phyloP scores from a whole-genome alignment of 2,329 filamentous ascomycete species.

The Cladophialophora bantiana region DNA sequence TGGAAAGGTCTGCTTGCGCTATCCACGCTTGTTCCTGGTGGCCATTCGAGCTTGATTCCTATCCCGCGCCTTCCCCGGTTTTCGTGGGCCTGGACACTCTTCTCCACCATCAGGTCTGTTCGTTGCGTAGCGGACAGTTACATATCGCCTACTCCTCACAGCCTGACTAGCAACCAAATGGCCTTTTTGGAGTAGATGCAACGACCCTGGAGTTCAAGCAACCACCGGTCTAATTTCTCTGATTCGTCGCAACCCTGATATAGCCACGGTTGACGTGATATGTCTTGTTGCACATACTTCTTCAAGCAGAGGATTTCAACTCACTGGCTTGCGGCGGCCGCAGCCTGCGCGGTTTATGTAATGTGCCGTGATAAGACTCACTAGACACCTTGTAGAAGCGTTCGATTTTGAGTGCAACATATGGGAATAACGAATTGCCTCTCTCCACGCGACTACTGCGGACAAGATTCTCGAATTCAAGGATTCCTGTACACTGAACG shows the following conservation, averaged over 20 bases:
- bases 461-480: background rate
- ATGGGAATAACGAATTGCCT: background rate
- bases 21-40: slow-evolving; percentile 65
- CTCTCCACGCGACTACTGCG: background rate
- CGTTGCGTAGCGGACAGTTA: background rate
- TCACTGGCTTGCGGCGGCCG: background rate
- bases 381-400: background rate
- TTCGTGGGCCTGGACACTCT: background rate
- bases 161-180: background rate
- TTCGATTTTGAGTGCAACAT: background rate
- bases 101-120: background rate
- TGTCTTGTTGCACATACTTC: background rate
- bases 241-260: background rate
- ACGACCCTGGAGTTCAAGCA: background rate
- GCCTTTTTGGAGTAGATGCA: background rate
- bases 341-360: background rate
- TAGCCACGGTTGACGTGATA: background rate
- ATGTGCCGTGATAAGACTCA: background rate
- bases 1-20: slow-evolving; percentile 63
- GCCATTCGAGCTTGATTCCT: slow-evolving; percentile 41
- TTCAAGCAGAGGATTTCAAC: background rate
- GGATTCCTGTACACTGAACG: background rate
- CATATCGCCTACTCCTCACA: background rate
- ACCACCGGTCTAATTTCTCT: background rate
- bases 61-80: background rate